Conservation (phyloP, 2,329 filamentous ascomycete species). For the Clonostachys rhizophaga region DNA sequence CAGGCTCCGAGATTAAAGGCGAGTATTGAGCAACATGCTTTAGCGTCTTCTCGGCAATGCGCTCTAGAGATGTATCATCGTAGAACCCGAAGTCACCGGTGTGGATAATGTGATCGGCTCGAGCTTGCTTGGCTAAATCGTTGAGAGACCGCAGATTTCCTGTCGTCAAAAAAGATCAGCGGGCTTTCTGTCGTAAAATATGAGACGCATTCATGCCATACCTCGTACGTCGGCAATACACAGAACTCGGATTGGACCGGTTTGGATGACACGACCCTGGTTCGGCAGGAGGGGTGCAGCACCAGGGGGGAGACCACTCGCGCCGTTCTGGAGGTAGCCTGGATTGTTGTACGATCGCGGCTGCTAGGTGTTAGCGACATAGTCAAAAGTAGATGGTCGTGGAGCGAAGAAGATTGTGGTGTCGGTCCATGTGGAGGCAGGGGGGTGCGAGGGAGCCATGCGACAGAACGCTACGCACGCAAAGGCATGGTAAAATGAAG, state of each 20-base stretch:
- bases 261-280: conserved; percentile 62
- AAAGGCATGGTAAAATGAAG: no score
- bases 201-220: conserved; percentile 22
- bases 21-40: conserved; percentile 99
- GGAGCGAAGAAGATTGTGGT: background rate
- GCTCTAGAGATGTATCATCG: conserved; percentile 89
- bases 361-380: conserved; percentile 19
- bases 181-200: no score
- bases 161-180: conserved; percentile 26
- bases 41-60: conserved; percentile 97
- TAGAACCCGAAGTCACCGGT: conserved; percentile 99
- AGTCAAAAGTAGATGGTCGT: conserved; percentile 4
- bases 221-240: conserved; percentile 72
- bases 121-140: conserved; percentile 89
- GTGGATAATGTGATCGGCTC: conserved; percentile 96
- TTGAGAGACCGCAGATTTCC: conserved; percentile 95
- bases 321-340: conserved; percentile 62
- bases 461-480: no score
- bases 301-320: conserved; percentile 47
- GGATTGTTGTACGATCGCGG: conserved; percentile 40
- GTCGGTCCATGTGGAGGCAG: conserved; percentile 1
- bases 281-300: conserved; percentile 63
- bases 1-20: conserved; percentile 77
- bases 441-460: conserved; percentile 3
- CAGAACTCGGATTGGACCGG: conserved; percentile 60